These are phyloP conservation scores for Diaporthe eres DNA, from an alignment of 2,329 filamentous ascomycete species.

Conservation along the genomic window DNA sequence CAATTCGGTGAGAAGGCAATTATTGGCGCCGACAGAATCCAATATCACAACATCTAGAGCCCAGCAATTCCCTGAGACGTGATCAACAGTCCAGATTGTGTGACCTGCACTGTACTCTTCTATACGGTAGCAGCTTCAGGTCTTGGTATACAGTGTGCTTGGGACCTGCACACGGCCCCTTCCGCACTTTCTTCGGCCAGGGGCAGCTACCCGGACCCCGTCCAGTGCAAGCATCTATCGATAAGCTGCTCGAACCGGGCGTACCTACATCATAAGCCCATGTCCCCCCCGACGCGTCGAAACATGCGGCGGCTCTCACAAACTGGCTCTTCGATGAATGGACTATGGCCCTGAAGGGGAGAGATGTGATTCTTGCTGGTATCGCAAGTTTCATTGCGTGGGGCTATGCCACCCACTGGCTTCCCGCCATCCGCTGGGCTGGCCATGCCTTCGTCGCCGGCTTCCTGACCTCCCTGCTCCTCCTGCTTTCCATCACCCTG, in stretches of 20 bases:
- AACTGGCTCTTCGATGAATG: slow-evolving; percentile 38
- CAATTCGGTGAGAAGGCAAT: background rate
- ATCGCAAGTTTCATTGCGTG: slow-evolving; percentile 85
- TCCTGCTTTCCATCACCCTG: slow-evolving; percentile 70
- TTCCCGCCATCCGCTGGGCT: slow-evolving; percentile 85
- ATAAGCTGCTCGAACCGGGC: slow-evolving; percentile 30
- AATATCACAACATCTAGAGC: background rate
- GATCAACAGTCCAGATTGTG: background rate
- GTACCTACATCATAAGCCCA: slow-evolving; percentile 36
- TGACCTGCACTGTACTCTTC: background rate
- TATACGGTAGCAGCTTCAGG: too few relatives aligned
- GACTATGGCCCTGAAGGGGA: slow-evolving; percentile 80
- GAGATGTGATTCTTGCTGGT: slow-evolving; percentile 78
- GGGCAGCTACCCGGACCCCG: slow-evolving; percentile 12
- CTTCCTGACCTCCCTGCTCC: slow-evolving; percentile 67
- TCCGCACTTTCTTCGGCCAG: background rate
- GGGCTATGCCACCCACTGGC: slow-evolving; percentile 87
- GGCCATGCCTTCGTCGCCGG: slow-evolving; percentile 88
- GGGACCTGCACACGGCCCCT: background rate
- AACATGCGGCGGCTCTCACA: slow-evolving; percentile 39
- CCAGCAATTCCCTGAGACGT: background rate
- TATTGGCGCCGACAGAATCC: background rate
- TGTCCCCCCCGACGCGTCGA: slow-evolving; percentile 10
- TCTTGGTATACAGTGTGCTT: background rate
- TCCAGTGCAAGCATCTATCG: slow-evolving; percentile 36